Conservation (phyloP, 75 land plant species). For the Cunninghamia lanceolata region DNA sequence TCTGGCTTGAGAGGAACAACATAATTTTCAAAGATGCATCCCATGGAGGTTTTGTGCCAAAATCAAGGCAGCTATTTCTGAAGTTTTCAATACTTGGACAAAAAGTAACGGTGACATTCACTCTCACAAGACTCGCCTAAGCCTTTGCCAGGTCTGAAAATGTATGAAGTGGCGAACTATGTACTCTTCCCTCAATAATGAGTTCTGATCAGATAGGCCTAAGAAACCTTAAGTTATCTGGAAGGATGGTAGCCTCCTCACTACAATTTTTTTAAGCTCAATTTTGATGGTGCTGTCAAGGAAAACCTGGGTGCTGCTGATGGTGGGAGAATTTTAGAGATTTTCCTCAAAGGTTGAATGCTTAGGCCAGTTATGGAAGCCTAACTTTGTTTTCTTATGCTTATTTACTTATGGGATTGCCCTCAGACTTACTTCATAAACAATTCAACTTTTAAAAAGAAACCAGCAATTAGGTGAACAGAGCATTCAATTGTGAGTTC, state of each 20-base stretch:
- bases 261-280: not conserved
- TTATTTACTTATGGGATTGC: too few relatives aligned
- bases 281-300: not conserved
- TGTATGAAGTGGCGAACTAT: too few relatives aligned
- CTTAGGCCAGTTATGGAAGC: too few relatives aligned
- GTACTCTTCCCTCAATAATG: too few relatives aligned
- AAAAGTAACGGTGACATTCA: not conserved
- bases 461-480: too few relatives aligned
- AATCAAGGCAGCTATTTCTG: not conserved
- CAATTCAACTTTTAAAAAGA: too few relatives aligned
- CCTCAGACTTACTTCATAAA: too few relatives aligned
- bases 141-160: not conserved
- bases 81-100: not conserved
- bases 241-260: not conserved
- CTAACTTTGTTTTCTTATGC: too few relatives aligned
- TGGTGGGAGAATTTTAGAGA: not conserved
- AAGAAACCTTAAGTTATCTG: not conserved
- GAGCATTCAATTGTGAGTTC: too few relatives aligned
- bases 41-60: not conserved
- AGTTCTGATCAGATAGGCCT: not conserved
- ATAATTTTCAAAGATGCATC: not conserved
- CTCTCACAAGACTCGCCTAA: not conserved
- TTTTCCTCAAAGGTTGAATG: too few relatives aligned
- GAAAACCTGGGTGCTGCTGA: not conserved
- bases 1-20: not conserved